Conservation (phyloP, 1,284 basidiomycete genomes). For the Cryptococcus amylolentus region DNA sequence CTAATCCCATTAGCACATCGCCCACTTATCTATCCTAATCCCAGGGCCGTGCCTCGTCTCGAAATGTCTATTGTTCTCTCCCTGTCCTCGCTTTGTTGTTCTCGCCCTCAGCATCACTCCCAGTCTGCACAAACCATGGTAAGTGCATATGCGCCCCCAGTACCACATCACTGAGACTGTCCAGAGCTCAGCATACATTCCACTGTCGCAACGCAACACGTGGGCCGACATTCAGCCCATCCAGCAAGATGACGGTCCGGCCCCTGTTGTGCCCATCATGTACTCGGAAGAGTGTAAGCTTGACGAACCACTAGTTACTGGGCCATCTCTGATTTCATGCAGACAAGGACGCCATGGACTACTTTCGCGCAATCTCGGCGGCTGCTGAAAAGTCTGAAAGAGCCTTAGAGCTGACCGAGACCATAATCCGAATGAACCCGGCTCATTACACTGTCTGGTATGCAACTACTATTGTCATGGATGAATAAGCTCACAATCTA, state of each 20-base stretch:
- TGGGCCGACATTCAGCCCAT: slow-evolving; percentile 78
- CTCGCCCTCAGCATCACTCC: not conserved
- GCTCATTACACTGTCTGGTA: slow-evolving; percentile 94
- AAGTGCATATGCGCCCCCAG: not conserved
- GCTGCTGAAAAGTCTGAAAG: slow-evolving; percentile 70
- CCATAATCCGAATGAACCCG: slow-evolving; percentile 79
- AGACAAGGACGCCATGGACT: slow-evolving; percentile 90
- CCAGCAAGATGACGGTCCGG: slow-evolving; percentile 69
- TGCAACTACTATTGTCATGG: not conserved
- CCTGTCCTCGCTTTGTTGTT: not conserved
- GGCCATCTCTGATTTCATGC: not conserved
- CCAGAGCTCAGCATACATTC: slow-evolving; percentile 30
- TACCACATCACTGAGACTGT: not conserved
- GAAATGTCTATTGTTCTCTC: not conserved
- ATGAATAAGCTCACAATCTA: slow-evolving; percentile 3
- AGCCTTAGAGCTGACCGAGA: slow-evolving; percentile 78
- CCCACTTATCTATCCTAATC: not conserved
- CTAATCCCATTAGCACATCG: not conserved
- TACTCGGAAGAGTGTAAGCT: slow-evolving; percentile 79
- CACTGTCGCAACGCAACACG: slow-evolving; percentile 63
- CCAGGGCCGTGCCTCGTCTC: not conserved
- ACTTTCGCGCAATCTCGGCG: slow-evolving; percentile 79
- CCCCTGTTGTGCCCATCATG: slow-evolving; percentile 81
- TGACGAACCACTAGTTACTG: not conserved
- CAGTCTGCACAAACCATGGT: not conserved